Conservation (phyloP, 257 asterid species). For the Coffea eugenioides region DNA sequence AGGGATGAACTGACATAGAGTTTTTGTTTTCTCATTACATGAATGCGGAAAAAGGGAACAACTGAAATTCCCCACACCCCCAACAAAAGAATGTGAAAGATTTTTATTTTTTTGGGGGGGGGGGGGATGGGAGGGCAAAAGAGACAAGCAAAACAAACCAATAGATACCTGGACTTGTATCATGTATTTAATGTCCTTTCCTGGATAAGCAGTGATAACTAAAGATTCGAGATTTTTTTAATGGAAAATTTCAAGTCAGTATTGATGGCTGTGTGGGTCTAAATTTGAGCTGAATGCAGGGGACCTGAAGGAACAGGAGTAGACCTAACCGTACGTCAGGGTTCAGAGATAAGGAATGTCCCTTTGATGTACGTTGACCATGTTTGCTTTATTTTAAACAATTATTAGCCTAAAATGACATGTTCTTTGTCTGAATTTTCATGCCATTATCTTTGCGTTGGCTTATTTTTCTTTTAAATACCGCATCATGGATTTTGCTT, state of each 20-base stretch:
- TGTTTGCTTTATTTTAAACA: conserved; percentile 11
- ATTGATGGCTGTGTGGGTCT: not conserved
- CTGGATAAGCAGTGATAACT: not conserved
- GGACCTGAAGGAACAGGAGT: conserved; percentile 96
- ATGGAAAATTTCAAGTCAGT: not conserved
- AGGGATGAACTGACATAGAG: not conserved
- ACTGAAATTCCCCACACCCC: not conserved
- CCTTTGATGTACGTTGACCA: conserved; percentile 55
- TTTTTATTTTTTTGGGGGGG: no score
- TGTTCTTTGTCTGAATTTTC: no score
- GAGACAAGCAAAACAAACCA: not conserved
- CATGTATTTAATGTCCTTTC: not conserved
- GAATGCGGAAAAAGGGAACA: no score
- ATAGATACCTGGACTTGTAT: not conserved
- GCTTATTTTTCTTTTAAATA: not conserved
- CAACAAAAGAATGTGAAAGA: not conserved
- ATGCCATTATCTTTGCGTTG: not conserved
- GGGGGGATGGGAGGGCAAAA: not conserved
- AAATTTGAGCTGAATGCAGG: conserved; percentile 47
- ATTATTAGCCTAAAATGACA: not conserved
- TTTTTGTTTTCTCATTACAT: no score
- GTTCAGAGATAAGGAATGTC: conserved; percentile 62
- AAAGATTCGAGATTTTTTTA: not conserved
- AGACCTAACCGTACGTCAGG: conserved; percentile 63
- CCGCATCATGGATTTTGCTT: not conserved